These are phyloP conservation scores for Phytophthora agathidicida DNA, from an alignment of 352 stramenopile genomes.

Conservation along the genomic window DNA sequence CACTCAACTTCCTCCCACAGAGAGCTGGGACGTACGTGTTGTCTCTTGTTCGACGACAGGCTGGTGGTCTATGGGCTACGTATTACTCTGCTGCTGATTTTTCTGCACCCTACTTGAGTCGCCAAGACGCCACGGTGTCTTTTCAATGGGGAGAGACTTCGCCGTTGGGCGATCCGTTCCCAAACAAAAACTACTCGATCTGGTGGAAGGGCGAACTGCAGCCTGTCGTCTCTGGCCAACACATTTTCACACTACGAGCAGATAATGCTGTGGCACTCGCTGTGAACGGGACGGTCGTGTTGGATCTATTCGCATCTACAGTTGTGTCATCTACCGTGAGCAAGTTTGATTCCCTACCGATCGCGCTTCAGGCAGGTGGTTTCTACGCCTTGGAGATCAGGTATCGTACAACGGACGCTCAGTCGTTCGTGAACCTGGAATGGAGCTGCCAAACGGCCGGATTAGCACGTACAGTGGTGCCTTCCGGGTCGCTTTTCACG, in stretches of 20 bases:
- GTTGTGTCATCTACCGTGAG: constrained; percentile 30
- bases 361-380: constrained; percentile 28
- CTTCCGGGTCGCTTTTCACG: constrained; percentile 43
- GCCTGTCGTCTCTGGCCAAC: constrained; percentile 50
- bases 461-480: constrained; percentile 26
- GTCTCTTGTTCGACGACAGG: constrained; percentile 71
- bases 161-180: constrained; percentile 67
- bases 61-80: constrained; percentile 90
- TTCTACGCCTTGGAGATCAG: constrained; percentile 88
- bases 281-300: constrained; percentile 71
- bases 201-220: constrained; percentile 69
- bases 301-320: constrained; percentile 43
- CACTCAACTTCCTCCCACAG: constrained; percentile 77
- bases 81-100: constrained; percentile 93
- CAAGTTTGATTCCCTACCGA: constrained; percentile 24
- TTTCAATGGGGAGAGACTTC: constrained; percentile 89
- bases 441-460: constrained; percentile 64
- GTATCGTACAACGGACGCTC: constrained; percentile 83
- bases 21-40: constrained; percentile 85
- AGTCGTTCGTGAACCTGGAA: constrained; percentile 83
- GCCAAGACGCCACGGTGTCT: constrained; percentile 75
- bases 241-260: constrained; percentile 81
- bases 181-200: constrained; percentile 81
- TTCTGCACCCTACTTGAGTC: constrained; percentile 71
- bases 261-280: constrained; percentile 84